Evolutionary conservation across 23 red algal species (phyloP).

Genomic region (Gracilaria gracilis): DNA sequence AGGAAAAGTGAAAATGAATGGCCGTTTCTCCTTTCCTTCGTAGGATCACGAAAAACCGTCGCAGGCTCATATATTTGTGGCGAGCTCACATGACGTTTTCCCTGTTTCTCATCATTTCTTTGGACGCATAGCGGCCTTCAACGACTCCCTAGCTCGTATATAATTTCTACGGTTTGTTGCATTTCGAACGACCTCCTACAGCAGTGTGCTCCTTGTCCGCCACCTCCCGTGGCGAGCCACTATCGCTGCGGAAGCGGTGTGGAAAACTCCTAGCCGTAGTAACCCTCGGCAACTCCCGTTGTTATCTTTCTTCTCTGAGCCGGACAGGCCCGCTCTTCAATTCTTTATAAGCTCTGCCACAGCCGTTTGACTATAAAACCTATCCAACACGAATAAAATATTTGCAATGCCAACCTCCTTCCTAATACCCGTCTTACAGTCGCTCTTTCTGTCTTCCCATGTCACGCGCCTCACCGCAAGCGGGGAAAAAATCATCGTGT

Average conservation of each 20-base stretch:
- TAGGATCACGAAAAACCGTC: too few species aligned
- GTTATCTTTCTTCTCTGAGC: too few species aligned
- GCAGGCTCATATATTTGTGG: too few species aligned
- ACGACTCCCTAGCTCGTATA: background rate
- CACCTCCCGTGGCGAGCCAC: background rate
- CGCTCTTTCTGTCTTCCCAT: background rate
- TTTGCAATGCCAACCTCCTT: background rate
- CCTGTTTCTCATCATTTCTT: background rate
- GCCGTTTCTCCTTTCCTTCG: too few species aligned
- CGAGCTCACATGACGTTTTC: too few species aligned
- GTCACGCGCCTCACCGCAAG: constrained; percentile 31
- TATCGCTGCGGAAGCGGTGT: background rate
- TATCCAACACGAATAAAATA: background rate
- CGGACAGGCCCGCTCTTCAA: too few species aligned
- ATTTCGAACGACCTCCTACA: background rate
- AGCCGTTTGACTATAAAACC: background rate
- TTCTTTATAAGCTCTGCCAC: background rate
- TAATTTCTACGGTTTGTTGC: background rate
- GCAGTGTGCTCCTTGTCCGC: background rate
- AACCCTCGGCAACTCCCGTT: too few species aligned
- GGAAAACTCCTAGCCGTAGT: background rate
- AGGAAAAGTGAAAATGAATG: too few species aligned
- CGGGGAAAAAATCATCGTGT: background rate
- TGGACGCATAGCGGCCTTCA: background rate
- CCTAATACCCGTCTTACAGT: background rate